Conservation (phyloP, 768 basidiomycete genomes). For the Calocybe indica region DNA sequence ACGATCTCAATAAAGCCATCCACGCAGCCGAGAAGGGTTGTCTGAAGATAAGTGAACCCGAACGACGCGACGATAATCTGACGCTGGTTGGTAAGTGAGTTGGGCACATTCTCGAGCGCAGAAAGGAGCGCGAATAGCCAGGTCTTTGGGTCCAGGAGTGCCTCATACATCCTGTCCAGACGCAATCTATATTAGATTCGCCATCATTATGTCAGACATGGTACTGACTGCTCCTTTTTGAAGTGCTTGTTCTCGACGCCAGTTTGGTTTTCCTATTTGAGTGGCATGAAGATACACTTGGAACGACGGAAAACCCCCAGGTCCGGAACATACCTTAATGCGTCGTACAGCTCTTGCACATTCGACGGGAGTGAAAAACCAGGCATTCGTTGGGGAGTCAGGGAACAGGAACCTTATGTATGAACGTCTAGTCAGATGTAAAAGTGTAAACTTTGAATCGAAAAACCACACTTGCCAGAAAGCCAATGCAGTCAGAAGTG, state of each 20-base stretch:
- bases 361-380: background rate
- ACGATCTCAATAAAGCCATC: slow-evolving; percentile 61
- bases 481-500: slow-evolving; percentile 38
- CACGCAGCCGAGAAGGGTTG: slow-evolving; percentile 65
- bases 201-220: background rate
- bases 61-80: slow-evolving; percentile 61
- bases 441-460: background rate
- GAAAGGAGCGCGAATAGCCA: slow-evolving; percentile 73
- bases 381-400: background rate
- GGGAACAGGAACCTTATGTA: background rate
- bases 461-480: slow-evolving; percentile 41
- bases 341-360: background rate
- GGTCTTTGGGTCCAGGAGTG: slow-evolving; percentile 62
- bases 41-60: slow-evolving; percentile 59
- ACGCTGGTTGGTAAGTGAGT: slow-evolving; percentile 58
- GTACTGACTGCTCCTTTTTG: slow-evolving; percentile 69
- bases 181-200: background rate
- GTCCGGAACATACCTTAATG: background rate
- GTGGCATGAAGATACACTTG: too few relatives aligned
- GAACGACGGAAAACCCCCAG: too few relatives aligned
- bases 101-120: slow-evolving; percentile 56
- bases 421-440: background rate
- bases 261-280: slow-evolving; percentile 34
- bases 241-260: slow-evolving; percentile 80
- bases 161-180: slow-evolving; percentile 54